Percentiles rank a stretch among this genome's conserved stretches.
Evolutionary conservation across 2,329 filamentous ascomycete genomes (phyloP).

Genomic region (Xylariales sp.): DNA sequence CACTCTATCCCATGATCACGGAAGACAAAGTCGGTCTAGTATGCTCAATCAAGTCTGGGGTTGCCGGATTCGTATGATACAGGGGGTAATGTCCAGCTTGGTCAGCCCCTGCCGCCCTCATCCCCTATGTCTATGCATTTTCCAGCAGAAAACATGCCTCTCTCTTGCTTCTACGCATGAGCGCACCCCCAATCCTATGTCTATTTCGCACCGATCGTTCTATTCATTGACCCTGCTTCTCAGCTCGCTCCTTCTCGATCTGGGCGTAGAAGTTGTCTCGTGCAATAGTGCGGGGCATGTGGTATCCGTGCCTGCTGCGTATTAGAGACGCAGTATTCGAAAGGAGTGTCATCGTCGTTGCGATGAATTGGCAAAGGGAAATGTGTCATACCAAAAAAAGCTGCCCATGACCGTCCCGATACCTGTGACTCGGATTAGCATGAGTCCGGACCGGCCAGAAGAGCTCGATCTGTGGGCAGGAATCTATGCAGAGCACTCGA

Average conservation of each 20-base stretch:
- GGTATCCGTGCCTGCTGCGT: slow-evolving; percentile 52
- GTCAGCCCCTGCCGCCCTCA: slow-evolving; percentile 1
- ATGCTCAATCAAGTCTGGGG: slow-evolving; percentile 11
- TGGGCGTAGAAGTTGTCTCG: slow-evolving; percentile 56
- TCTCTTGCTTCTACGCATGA: slow-evolving; percentile 6
- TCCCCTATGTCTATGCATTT: slow-evolving; percentile 1
- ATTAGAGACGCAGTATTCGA: not conserved
- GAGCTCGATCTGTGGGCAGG: too few species aligned
- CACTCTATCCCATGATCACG: too few species aligned
- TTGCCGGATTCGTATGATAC: slow-evolving; percentile 12
- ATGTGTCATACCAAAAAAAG: slow-evolving; percentile 49
- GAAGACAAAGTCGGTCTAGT: not conserved
- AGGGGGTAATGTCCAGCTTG: slow-evolving; percentile 6
- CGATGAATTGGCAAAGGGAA: too few species aligned
- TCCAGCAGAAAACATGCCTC: slow-evolving; percentile 6
- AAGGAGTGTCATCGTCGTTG: not conserved
- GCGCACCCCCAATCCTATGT: not conserved
- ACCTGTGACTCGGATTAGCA: slow-evolving; percentile 38
- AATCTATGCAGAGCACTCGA: too few species aligned
- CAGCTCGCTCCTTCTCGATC: slow-evolving; percentile 52
- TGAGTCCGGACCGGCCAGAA: not conserved
- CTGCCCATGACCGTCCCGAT: slow-evolving; percentile 51
- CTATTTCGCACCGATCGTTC: not conserved
- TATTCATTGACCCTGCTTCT: slow-evolving; percentile 19
- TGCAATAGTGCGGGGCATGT: slow-evolving; percentile 54